These are phyloP conservation scores for Aspergillus bridgeri DNA, from an alignment of 495 filamentous ascomycete species.

Conservation along the genomic window DNA sequence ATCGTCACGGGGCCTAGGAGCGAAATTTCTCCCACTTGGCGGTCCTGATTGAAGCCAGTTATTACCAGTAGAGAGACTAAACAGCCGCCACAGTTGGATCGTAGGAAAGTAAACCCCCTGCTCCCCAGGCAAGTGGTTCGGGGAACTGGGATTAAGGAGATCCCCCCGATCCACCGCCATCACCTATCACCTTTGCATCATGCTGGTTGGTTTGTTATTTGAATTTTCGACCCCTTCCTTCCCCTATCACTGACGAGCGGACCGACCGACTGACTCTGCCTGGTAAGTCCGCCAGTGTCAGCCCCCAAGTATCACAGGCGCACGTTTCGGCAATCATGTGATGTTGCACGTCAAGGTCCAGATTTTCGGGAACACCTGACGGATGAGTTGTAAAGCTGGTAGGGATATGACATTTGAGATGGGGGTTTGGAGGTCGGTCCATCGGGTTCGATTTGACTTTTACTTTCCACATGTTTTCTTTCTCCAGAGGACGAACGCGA, in stretches of 20 bases:
- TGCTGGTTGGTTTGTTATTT: neutral
- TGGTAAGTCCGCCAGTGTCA: constrained; percentile 3
- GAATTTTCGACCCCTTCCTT: neutral
- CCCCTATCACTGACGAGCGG: neutral
- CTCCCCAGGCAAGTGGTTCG: constrained; percentile 21
- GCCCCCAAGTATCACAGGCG: constrained; percentile 15
- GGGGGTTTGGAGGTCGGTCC: neutral
- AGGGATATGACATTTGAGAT: neutral
- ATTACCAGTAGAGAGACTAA: constrained; percentile 7
- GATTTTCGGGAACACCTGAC: constrained; percentile 13
- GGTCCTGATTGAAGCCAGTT: neutral
- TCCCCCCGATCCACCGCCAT: constrained; percentile 13
- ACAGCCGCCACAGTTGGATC: constrained; percentile 16
- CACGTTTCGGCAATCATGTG: constrained; percentile 23
- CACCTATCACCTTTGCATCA: constrained; percentile 10
- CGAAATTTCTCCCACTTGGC: constrained; percentile 1
- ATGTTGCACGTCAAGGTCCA: constrained; percentile 20
- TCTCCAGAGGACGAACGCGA: neutral
- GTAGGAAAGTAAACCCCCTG: constrained; percentile 1
- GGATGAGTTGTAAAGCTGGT: constrained; percentile 6
- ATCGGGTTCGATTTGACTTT: neutral
- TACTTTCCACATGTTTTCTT: neutral
- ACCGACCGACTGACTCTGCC: neutral
- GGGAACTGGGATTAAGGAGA: constrained; percentile 15
- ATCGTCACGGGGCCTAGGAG: constrained; percentile 16